These are phyloP conservation scores for Aspergillus felis DNA, from an alignment of 2,329 filamentous ascomycete genomes.

Conservation along the genomic window DNA sequence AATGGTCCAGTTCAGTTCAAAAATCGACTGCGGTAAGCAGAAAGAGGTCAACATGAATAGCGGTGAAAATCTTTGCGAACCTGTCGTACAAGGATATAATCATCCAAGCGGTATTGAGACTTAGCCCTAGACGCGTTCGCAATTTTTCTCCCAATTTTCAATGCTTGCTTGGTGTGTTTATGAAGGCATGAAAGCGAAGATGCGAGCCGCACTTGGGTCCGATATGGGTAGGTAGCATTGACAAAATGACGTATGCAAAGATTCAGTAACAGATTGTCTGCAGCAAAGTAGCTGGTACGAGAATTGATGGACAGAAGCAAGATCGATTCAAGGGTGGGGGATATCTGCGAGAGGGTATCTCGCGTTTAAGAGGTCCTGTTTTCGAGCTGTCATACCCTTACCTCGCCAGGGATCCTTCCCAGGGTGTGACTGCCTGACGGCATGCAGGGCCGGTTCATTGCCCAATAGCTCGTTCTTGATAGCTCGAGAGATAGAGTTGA, in stretches of 20 bases:
- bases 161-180: not conserved
- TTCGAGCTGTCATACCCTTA: conserved; percentile 19
- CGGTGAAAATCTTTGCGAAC: not conserved
- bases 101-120: not conserved
- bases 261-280: not conserved
- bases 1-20: conserved; percentile 17
- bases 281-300: not conserved
- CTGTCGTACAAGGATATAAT: not conserved
- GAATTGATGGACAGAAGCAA: conserved; percentile 2
- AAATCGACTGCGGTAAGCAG: conserved; percentile 9
- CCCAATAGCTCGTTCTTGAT: conserved; percentile 20
- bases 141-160: not conserved
- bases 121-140: not conserved
- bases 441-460: conserved; percentile 10
- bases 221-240: not conserved
- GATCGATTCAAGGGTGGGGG: not conserved
- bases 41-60: conserved; percentile 9
- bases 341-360: conserved; percentile 3
- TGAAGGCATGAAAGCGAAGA: not conserved
- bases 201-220: not conserved
- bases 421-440: conserved; percentile 6
- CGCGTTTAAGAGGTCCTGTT: conserved; percentile 13
- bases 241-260: conserved; percentile 3
- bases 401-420: conserved; percentile 10
- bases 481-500: conserved; percentile 21